phyloP scores from a whole-genome alignment of 2,329 filamentous ascomycete species.

The Neoarthrinium moseri region DNA sequence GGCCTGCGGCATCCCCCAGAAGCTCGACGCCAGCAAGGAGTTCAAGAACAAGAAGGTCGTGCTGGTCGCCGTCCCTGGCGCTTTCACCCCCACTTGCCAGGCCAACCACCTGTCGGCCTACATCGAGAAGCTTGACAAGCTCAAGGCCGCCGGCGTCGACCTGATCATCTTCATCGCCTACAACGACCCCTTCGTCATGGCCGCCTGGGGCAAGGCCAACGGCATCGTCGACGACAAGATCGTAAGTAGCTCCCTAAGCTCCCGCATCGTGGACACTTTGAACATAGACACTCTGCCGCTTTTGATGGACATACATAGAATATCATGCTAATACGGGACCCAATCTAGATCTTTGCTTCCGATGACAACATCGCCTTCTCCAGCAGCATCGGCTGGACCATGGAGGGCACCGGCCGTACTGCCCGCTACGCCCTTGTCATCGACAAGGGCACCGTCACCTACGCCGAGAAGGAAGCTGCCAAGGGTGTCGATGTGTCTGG shows the following conservation, averaged over 20 bases:
- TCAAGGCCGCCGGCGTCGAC: slow-evolving; percentile 78
- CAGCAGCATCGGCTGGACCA: slow-evolving; percentile 72
- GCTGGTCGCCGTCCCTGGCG: slow-evolving; percentile 57
- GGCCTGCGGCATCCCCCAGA: slow-evolving; percentile 73
- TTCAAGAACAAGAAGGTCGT: slow-evolving; percentile 54
- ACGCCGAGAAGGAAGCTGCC: slow-evolving; percentile 68
- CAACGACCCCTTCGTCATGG: slow-evolving; percentile 85
- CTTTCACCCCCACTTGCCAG: slow-evolving; percentile 84
- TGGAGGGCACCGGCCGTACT: slow-evolving; percentile 59
- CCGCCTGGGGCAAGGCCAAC: slow-evolving; percentile 85
- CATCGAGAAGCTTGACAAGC: slow-evolving; percentile 64
- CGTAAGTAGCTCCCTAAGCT: slow-evolving; percentile 32
- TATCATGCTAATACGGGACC: no score
- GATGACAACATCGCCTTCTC: slow-evolving; percentile 68
- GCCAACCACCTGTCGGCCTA: slow-evolving; percentile 77
- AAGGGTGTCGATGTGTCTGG: slow-evolving; percentile 45
- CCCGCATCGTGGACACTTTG: no score
- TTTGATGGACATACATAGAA: no score
- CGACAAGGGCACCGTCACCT: slow-evolving; percentile 77
- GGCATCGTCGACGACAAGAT: slow-evolving; percentile 64
- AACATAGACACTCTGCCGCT: no score
- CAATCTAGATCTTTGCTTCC: slow-evolving; percentile 64
- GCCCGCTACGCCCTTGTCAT: slow-evolving; percentile 75
- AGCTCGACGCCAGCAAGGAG: slow-evolving; percentile 76
- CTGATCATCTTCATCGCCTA: slow-evolving; percentile 74